Evolutionary conservation across 306 rosid genomes (phyloP).

Genomic region (Rosa multiflora): DNA sequence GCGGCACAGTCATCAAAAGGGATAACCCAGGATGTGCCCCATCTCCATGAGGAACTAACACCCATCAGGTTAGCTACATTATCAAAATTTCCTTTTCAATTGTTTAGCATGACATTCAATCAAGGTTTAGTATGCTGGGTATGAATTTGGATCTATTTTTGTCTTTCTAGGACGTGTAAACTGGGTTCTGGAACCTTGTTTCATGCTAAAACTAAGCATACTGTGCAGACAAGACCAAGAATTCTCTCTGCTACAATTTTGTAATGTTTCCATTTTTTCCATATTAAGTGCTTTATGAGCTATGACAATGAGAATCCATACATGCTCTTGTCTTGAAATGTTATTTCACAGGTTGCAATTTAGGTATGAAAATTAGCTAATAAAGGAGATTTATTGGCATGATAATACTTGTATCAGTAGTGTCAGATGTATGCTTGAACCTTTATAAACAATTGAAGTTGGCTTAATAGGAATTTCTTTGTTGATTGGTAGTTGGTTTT

Average conservation of each 20-base stretch:
- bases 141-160: background rate
- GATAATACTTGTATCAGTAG: background rate
- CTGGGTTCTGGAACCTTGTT: constrained; percentile 4
- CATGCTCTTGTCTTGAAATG: background rate
- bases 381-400: background rate
- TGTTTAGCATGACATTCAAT: background rate
- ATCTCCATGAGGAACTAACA: constrained; percentile 50
- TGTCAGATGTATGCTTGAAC: background rate
- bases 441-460: background rate
- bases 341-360: background rate
- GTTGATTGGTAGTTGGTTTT: background rate
- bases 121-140: background rate
- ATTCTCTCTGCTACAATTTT: background rate
- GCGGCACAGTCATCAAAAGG: constrained; percentile 90
- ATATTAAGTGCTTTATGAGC: background rate
- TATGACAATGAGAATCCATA: background rate
- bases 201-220: background rate
- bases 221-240: constrained; percentile 5
- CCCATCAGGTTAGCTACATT: constrained; percentile 63
- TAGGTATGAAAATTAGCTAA: background rate
- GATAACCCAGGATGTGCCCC: constrained; percentile 50
- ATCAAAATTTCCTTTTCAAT: background rate
- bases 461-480: background rate
- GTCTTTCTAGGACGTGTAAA: background rate
- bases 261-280: constrained; percentile 3